Evolutionary conservation across 2,329 filamentous ascomycete genomes (phyloP), one percentile per base, ranked within the genome.

Genomic region (Monosporascus sp.): DNA sequence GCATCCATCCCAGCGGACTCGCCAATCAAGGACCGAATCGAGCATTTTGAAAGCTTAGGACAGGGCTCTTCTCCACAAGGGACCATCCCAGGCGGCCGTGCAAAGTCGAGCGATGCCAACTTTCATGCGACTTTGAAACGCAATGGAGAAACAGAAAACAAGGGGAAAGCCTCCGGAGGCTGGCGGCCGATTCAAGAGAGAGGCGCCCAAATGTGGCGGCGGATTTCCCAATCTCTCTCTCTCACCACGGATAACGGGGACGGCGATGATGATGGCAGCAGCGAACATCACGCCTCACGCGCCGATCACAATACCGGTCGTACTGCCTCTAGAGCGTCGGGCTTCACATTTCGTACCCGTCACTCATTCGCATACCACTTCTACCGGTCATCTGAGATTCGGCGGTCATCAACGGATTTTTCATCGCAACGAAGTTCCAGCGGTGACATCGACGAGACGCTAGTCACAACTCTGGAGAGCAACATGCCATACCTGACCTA

Each of bases 31-130:
- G 50, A 54, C 20, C 60, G 60, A 3, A 68, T 69, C 38, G 58
- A 64, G 20, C 62, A 61, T 26, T 69, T 68, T 46, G 67, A 69
- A 53, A 55, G 51, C 20, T 52, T 68, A 2, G 56, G 61, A 27
- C 56, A 53, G n/a, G 52, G 52, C 8, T 55, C 59, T 8, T 50
- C 53, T 34, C 49, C 48, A n/a, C 16, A 7, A 19, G 53, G 34
- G 26, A 44, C 44, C 37, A 34, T 48, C 20, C 16, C 46, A 2
- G 34, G 37, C n/a, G 26, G 22, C 11, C 54, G 53, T 31, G 48
- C 50, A 14, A 57, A 57, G 48, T 51, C 55, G 2, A 48, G 56
- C 34, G 52, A 57, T 24, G n/a, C 31, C 3, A 48, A 34, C 16
- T 31, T 51, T 7, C 49, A 52, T 36, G 48, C 43, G 40, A 34